Evolutionary conservation across 106 monocot species (phyloP).

Genomic region (Xerophyta viscosa): DNA sequence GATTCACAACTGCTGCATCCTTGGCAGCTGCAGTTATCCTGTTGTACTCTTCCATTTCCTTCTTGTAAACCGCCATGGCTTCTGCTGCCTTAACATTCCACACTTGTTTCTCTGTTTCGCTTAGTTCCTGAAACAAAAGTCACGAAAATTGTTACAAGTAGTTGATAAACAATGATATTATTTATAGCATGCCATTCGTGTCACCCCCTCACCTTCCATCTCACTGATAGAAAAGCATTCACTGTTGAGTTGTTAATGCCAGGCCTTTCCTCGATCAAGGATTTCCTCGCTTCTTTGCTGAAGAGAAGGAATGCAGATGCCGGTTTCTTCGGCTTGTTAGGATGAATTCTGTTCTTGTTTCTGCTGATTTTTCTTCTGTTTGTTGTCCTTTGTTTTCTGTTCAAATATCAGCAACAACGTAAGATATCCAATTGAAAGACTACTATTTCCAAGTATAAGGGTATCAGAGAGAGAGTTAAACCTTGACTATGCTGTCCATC

Average conservation of each 20-base stretch:
- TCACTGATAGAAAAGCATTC: conserved; percentile 73
- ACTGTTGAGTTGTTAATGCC: conserved; percentile 33
- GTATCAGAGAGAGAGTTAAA: conserved; percentile 1
- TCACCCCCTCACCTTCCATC: conserved; percentile 50
- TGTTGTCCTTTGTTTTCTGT: conserved; percentile 65
- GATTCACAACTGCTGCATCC: neutral
- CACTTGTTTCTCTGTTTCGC: conserved; percentile 43
- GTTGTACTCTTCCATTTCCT: conserved; percentile 70
- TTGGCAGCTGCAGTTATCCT: conserved; percentile 16
- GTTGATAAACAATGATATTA: neutral
- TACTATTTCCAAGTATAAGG: no score
- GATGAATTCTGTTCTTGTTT: conserved; percentile 33
- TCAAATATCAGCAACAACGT: neutral
- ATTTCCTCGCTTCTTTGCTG: conserved; percentile 74
- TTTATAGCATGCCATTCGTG: neutral
- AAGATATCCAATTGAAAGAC: neutral
- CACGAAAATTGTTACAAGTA: neutral
- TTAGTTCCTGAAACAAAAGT: conserved; percentile 41
- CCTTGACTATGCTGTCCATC: conserved; percentile 85
- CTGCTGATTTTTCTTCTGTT: conserved; percentile 37
- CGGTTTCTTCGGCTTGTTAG: conserved; percentile 86
- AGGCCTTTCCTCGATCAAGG: conserved; percentile 29
- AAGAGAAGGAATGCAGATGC: conserved; percentile 71
- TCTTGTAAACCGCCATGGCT: conserved; percentile 56
- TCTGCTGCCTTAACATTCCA: conserved; percentile 64